Conservation (phyloP, 176 grass and related monocot genomes). For the Aegilops tauschii region DNA sequence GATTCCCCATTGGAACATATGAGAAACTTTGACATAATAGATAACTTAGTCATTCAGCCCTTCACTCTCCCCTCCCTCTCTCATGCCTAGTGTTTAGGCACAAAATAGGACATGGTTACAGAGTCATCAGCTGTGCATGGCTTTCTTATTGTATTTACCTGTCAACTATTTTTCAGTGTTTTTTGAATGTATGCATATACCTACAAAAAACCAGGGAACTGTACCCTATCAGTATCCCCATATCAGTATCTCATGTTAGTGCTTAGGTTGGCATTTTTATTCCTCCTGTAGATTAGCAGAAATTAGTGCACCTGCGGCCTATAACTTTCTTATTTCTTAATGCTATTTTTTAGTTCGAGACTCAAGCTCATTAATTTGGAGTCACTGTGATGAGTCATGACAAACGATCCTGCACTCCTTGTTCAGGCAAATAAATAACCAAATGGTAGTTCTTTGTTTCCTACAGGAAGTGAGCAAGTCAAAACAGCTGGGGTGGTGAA, state of each 20-base stretch:
- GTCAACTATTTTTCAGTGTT: not conserved
- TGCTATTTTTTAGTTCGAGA: not conserved
- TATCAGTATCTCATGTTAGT: not conserved
- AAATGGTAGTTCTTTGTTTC: not conserved
- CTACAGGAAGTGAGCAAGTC: not conserved
- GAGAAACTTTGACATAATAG: not conserved
- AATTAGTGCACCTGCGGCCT: not conserved
- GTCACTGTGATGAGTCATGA: not conserved
- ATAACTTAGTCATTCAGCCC: not conserved
- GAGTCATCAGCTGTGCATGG: not conserved
- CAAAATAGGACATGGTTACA: not conserved
- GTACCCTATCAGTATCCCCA: not conserved
- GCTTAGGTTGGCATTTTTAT: not conserved
- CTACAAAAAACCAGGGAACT: not conserved
- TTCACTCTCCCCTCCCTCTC: not conserved
- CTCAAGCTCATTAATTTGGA: not conserved
- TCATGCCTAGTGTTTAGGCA: not conserved
- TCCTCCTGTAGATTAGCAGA: conserved; percentile 13
- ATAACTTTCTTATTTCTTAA: not conserved
- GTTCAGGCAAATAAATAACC: not conserved
- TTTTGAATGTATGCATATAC: not conserved
- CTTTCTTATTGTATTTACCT: conserved; percentile 17
- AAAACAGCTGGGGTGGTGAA: not conserved
- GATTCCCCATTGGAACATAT: not conserved
- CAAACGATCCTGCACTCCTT: not conserved